A percentile compares a stretch with the other conserved stretches of the same genome.
phyloP scores from a whole-genome alignment of 169 alveolate species.

The Perkinsus chesapeaki region DNA sequence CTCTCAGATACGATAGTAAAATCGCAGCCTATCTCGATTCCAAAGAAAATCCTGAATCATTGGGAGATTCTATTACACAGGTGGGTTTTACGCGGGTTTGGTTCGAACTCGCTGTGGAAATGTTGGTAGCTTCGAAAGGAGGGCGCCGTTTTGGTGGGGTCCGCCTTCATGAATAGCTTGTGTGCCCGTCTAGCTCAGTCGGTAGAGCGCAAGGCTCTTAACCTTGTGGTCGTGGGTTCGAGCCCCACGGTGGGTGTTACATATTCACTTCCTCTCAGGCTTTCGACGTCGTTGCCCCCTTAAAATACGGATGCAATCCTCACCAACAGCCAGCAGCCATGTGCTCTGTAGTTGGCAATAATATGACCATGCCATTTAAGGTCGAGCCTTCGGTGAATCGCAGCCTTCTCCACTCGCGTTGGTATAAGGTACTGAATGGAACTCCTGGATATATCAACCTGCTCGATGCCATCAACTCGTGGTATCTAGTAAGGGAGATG shows the following conservation, averaged over 20 bases:
- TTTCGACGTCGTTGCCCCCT: not conserved
- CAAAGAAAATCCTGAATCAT: not conserved
- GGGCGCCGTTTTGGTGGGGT: no score
- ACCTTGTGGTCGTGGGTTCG: conserved; percentile 99
- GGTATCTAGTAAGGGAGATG: conserved; percentile 35
- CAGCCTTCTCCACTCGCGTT: not conserved
- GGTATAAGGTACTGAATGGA: conserved; percentile 8
- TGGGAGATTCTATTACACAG: not conserved
- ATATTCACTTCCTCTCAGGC: not conserved
- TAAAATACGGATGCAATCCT: conserved; percentile 41
- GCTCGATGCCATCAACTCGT: conserved; percentile 36
- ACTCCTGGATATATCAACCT: conserved; percentile 42
- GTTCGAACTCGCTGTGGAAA: no score
- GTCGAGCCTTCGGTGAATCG: not conserved
- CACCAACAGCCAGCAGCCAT: conserved; percentile 41
- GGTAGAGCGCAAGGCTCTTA: conserved; percentile 99
- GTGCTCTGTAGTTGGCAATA: conserved; percentile 25
- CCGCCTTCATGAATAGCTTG: no score
- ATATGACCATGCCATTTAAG: conserved; percentile 17
- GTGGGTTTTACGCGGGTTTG: not conserved
- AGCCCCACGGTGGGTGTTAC: not conserved
- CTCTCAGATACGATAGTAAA: not conserved
- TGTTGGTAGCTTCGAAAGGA: no score
- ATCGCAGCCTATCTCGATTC: not conserved
- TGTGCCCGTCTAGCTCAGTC: conserved; percentile 91